Evolutionary conservation across 805 yeast genomes (phyloP).

Genomic region (Lipomyces japonicus): DNA sequence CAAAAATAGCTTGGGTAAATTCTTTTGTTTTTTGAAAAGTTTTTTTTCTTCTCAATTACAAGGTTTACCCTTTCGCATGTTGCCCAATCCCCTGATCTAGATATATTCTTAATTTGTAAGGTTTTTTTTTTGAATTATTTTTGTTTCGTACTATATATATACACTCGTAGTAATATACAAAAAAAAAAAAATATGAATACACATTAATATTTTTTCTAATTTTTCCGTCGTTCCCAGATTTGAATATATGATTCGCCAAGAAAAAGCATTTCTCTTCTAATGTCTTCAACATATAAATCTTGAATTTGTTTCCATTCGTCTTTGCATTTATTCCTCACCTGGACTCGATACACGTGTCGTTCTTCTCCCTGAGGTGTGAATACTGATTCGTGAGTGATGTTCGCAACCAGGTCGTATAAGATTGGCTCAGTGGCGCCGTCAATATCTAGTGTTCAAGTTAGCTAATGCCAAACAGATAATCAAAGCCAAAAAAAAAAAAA

Average conservation of each 20-base stretch:
- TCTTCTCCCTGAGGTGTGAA: conserved; percentile 33
- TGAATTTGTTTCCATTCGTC: conserved; percentile 58
- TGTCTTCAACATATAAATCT: conserved; percentile 46
- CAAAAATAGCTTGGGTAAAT: neutral
- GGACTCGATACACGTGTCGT: conserved; percentile 49
- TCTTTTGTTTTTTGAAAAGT: no score
- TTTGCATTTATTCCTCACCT: conserved; percentile 41
- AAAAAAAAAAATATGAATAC: no score
- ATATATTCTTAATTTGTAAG: conserved; percentile 1
- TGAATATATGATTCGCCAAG: conserved; percentile 62
- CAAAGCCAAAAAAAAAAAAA: no score
- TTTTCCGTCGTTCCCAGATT: conserved; percentile 45
- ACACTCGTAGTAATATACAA: no score
- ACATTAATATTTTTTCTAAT: no score
- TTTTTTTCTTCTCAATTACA: no score
- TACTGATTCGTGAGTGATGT: conserved; percentile 44
- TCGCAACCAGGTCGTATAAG: conserved; percentile 47
- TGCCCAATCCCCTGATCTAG: conserved; percentile 7
- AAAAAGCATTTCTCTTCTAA: conserved; percentile 58
- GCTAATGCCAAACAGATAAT: no score
- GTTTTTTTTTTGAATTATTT: no score
- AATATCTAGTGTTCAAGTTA: conserved; percentile 5
- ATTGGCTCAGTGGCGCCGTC: conserved; percentile 28
- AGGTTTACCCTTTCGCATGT: neutral
- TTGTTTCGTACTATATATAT: no score